A percentile compares a stretch with the other conserved stretches of the same genome.
These are phyloP conservation scores for Aureobasidium sp. DNA, from an alignment of 2,329 filamentous ascomycete genomes.

Conservation along the genomic window DNA sequence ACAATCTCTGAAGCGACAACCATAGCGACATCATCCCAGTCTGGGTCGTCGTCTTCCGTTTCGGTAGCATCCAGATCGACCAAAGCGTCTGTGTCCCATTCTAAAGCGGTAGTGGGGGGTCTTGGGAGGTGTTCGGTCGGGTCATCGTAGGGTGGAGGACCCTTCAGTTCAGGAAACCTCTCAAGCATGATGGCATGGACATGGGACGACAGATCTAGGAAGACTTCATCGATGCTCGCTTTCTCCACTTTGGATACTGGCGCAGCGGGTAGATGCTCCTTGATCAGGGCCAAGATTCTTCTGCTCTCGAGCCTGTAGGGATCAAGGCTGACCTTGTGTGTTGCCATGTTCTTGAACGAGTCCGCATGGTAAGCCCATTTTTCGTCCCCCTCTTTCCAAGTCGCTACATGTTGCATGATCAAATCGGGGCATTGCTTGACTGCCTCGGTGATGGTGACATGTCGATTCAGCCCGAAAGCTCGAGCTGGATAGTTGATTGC, in stretches of 20 bases:
- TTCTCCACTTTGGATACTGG: slow-evolving; percentile 75
- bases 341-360: slow-evolving; percentile 69
- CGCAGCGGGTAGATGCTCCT: slow-evolving; percentile 58
- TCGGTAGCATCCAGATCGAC: slow-evolving; percentile 68
- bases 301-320: slow-evolving; percentile 82
- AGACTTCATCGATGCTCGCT: slow-evolving; percentile 91
- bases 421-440: slow-evolving; percentile 79
- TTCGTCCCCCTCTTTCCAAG: slow-evolving; percentile 85
- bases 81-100: slow-evolving; percentile 79
- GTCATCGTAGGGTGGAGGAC: slow-evolving; percentile 66
- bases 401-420: slow-evolving; percentile 86
- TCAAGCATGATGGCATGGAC: slow-evolving; percentile 68
- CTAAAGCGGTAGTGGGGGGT: slow-evolving; percentile 64
- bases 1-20: slow-evolving; percentile 85
- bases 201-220: slow-evolving; percentile 82
- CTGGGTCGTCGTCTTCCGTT: slow-evolving; percentile 71
- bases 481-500: slow-evolving; percentile 94
- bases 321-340: slow-evolving; percentile 90
- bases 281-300: slow-evolving; percentile 72
- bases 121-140: slow-evolving; percentile 63
- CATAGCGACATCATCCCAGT: slow-evolving; percentile 93
- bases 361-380: slow-evolving; percentile 88
- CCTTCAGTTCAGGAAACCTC: slow-evolving; percentile 65
- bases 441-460: slow-evolving; percentile 74
- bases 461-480: slow-evolving; percentile 68